phyloP scores from a whole-genome alignment of 2,329 filamentous ascomycete species.

The Neodidymelliopsis sp. region DNA sequence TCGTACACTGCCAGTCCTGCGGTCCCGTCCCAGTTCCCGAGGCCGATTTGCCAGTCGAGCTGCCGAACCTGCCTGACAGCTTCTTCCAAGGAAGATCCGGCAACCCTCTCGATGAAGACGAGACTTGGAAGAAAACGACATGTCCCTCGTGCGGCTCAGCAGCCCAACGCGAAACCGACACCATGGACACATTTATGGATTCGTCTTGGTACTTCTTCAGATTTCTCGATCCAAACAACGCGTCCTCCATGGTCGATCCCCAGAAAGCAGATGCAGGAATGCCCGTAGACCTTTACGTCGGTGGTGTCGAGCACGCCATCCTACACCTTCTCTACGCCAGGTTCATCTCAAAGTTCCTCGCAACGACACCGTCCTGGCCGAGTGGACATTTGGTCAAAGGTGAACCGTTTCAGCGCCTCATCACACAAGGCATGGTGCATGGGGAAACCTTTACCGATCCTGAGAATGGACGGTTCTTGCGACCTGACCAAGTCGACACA shows the following conservation, averaged over 20 bases:
- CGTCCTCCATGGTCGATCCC: conserved; percentile 67
- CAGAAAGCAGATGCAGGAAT: conserved; percentile 63
- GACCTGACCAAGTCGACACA: conserved; percentile 75
- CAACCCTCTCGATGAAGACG: conserved; percentile 76
- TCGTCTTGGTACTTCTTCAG: conserved; percentile 93
- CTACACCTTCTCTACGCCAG: conserved; percentile 87
- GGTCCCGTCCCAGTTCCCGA: conserved; percentile 81
- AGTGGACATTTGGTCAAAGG: conserved; percentile 51
- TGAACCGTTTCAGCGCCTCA: conserved; percentile 82
- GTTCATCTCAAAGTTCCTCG: conserved; percentile 88
- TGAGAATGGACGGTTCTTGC: conserved; percentile 76
- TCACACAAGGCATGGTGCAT: conserved; percentile 93
- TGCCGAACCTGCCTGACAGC: conserved; percentile 73
- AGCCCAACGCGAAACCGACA: conserved; percentile 86
- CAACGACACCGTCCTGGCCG: conserved; percentile 60
- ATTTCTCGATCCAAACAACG: conserved; percentile 76
- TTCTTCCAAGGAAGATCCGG: conserved; percentile 74
- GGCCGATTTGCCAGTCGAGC: conserved; percentile 75
- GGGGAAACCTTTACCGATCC: conserved; percentile 84
- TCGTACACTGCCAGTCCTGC: conserved; percentile 80
- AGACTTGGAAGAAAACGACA: conserved; percentile 75
- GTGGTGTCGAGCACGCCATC: conserved; percentile 90
- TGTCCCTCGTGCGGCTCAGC: conserved; percentile 77
- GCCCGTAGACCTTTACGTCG: conserved; percentile 87
- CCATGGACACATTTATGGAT: conserved; percentile 96